Conservation (phyloP, 768 basidiomycete species). For the Candolleomyces efflorescens region DNA sequence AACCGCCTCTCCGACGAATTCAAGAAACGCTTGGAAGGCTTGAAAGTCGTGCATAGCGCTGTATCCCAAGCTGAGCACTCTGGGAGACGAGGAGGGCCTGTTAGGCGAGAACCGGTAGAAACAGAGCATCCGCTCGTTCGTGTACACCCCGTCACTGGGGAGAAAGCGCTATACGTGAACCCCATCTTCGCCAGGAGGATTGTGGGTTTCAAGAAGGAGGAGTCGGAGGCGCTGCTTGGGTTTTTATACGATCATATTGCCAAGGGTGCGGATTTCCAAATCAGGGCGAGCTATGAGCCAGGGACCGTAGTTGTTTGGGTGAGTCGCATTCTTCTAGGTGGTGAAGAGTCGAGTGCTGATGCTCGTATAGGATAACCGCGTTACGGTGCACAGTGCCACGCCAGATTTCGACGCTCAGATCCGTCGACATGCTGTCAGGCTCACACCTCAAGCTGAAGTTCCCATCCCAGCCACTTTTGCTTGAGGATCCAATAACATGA, state of each 20-base stretch:
- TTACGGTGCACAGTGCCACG: constrained; percentile 43
- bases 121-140: constrained; percentile 52
- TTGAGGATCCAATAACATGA: too few species aligned
- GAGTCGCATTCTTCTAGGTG: constrained; percentile 8
- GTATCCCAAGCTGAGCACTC: constrained; percentile 48
- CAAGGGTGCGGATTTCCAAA: constrained; percentile 47
- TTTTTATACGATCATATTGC: constrained; percentile 51
- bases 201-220: constrained; percentile 50
- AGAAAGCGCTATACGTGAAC: constrained; percentile 57
- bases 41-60: constrained; percentile 51
- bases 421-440: constrained; percentile 40
- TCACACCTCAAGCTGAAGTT: constrained; percentile 46
- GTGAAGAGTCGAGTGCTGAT: background rate
- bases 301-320: constrained; percentile 58
- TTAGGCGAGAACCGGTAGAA: constrained; percentile 47
- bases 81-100: constrained; percentile 36
- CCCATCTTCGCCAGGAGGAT: constrained; percentile 47
- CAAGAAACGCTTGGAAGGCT: constrained; percentile 52
- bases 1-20: constrained; percentile 54
- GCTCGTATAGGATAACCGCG: constrained; percentile 36
- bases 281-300: constrained; percentile 44
- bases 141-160: constrained; percentile 55
- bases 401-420: constrained; percentile 33
- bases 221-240: constrained; percentile 49
- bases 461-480: constrained; percentile 14